Percentiles rank a stretch among this genome's conserved stretches.
Conservation (phyloP, 2,329 filamentous ascomycete species). For the Colletotrichum somersetense region DNA sequence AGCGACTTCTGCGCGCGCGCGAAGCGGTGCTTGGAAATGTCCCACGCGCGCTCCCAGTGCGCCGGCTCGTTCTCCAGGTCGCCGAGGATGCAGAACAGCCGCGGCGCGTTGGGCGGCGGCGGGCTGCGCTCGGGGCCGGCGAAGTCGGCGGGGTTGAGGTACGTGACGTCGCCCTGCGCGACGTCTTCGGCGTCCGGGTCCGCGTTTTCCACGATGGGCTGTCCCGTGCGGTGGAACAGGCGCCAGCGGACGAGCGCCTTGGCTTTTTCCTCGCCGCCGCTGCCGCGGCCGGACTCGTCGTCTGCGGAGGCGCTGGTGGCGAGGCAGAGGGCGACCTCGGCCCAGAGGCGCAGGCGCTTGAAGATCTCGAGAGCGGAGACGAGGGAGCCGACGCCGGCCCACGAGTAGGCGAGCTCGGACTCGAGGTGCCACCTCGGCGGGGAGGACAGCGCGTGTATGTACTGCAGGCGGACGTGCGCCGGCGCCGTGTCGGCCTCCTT, state of each 20-base stretch:
- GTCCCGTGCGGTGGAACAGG: constrained; percentile 76
- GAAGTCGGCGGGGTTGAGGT: constrained; percentile 66
- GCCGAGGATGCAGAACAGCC: constrained; percentile 92
- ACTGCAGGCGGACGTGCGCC: constrained; percentile 80
- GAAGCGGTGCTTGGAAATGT: constrained; percentile 83
- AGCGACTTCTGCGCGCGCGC: constrained; percentile 89
- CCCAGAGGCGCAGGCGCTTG: constrained; percentile 92
- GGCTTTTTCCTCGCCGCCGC: constrained; percentile 82
- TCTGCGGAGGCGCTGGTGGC: constrained; percentile 71
- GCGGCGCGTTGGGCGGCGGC: constrained; percentile 83
- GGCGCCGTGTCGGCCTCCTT: constrained; percentile 83
- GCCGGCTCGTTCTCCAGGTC: constrained; percentile 82
- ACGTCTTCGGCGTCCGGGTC: constrained; percentile 60
- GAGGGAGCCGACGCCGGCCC: constrained; percentile 89
- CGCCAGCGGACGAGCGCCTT: constrained; percentile 81
- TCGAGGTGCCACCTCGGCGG: constrained; percentile 95
- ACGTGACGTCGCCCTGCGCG: constrained; percentile 60
- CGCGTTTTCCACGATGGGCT: constrained; percentile 42
- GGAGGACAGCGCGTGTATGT: constrained; percentile 85
- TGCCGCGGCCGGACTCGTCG: constrained; percentile 66
- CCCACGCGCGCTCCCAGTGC: constrained; percentile 90
- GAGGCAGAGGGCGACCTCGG: constrained; percentile 92
- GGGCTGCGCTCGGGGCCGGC: constrained; percentile 76
- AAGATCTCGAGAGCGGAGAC: constrained; percentile 96
- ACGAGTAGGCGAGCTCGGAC: constrained; percentile 91